Evolutionary conservation across 441 rosid species (phyloP).

Genomic region (Erodium texanum): DNA sequence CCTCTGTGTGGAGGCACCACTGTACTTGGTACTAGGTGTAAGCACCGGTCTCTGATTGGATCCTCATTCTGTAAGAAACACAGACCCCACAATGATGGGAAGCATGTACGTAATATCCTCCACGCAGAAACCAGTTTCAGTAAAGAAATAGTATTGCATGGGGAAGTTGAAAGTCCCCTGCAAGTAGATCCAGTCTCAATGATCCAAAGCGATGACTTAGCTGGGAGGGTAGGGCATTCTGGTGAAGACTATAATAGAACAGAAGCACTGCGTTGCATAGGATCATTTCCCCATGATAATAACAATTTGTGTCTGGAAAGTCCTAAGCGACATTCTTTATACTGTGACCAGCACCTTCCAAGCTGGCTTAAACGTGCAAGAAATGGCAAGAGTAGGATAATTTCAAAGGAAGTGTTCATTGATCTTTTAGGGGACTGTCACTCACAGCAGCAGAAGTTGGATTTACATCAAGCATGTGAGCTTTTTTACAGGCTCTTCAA

Average conservation of each 20-base stretch:
- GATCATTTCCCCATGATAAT: constrained; percentile 39
- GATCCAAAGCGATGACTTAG: constrained; percentile 29
- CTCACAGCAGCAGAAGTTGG: constrained; percentile 55
- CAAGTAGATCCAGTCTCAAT: constrained; percentile 38
- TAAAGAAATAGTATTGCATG: constrained; percentile 44
- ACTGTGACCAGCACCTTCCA: constrained; percentile 90
- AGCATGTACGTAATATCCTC: constrained; percentile 34
- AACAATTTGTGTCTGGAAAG: constrained; percentile 49
- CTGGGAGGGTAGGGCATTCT: constrained; percentile 38
- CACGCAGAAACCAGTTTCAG: constrained; percentile 34
- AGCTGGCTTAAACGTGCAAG: constrained; percentile 99
- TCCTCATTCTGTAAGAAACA: constrained; percentile 83
- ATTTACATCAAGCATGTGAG: constrained; percentile 88
- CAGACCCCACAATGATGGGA: constrained; percentile 49
- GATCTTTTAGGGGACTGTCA: constrained; percentile 59
- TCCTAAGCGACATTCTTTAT: constrained; percentile 64
- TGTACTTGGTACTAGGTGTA: constrained; percentile 91
- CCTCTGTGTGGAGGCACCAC: constrained; percentile 93
- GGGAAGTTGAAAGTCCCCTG: constrained; percentile 43
- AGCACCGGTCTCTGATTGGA: constrained; percentile 83
- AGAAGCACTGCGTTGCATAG: constrained; percentile 44
- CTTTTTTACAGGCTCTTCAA: constrained; percentile 86
- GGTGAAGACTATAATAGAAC: constrained; percentile 29
- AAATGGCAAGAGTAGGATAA: constrained; percentile 90
- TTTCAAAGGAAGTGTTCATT: constrained; percentile 82